Base-by-base conservation (phyloP, 306 rosid species). In the Arachis hypogaea region DNA sequence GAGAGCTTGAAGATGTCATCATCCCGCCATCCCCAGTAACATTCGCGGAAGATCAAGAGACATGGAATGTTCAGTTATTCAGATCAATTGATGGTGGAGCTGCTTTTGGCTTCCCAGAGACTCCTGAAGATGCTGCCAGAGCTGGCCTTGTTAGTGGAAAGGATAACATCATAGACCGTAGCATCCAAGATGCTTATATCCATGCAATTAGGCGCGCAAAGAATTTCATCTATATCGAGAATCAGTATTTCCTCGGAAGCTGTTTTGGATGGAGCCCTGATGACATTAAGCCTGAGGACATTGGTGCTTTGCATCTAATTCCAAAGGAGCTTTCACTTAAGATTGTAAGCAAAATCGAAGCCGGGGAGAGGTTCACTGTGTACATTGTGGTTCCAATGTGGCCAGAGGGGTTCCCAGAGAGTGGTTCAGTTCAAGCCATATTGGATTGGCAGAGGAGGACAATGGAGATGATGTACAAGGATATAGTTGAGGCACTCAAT, bases 361-460 rank as follows among this genome's bases (percentile, higher is more conserved):
- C 88, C 7, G 93, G 90, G n/a, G 93, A 88, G 63, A 88, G 88
- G 76, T 88, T 88, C 65, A 80, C 78, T 2, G 93, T 88, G 69
- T 88, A 86, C 56, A 52, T 80, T 58, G 92, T 88, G 82, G 81
- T 88, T 11, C 92, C 92, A 28, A 83, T 88, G 92, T 85, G 90
- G 90, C 90, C 93, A 28, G 90, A 88, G 72, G 90, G 93, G n/a
- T 44, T 75, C 4, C 90, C 93, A 1, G 93, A 86, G 59, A 82
- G 87, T 69, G 88, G 77, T 41, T 86, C 88, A 3, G 93, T 88
- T 71, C 93, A 88, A 76, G 90, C 93, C 9, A 88, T 88, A 82
- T 75, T 88, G 76, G 93, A 86, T 41, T 88, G 93, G 93, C 93
- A 88, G 72, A 88, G 80, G 81, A 88, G 93, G 66, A 88, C 93